Percentiles rank a stretch among this genome's conserved stretches.
These are phyloP conservation scores for Pseudophaeomoniella oleicola DNA, from an alignment of 2,329 filamentous ascomycete genomes.

Conservation along the genomic window DNA sequence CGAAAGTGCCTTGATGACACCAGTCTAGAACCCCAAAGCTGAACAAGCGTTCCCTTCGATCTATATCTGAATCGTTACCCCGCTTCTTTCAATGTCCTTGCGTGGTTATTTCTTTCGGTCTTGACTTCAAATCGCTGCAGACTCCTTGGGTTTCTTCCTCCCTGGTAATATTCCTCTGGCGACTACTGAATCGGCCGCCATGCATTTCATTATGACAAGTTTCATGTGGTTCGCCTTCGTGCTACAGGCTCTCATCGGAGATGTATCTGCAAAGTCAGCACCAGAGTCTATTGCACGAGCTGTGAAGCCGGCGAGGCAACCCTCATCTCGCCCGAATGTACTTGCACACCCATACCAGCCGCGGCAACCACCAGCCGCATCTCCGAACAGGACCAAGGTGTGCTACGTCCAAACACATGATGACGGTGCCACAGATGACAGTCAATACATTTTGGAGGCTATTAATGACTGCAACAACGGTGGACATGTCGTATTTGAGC, in stretches of 20 bases:
- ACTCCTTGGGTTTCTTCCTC: too few species aligned
- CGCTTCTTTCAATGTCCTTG: too few species aligned
- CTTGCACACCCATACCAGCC: neutral
- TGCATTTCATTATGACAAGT: neutral
- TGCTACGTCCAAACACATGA: conserved; percentile 1
- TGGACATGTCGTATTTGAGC: conserved; percentile 44
- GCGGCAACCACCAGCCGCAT: neutral
- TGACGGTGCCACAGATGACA: conserved; percentile 26
- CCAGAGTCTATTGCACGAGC: neutral
- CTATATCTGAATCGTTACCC: too few species aligned
- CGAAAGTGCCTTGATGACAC: too few species aligned
- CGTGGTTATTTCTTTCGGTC: too few species aligned
- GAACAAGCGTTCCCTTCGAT: too few species aligned
- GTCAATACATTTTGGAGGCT: conserved; percentile 36
- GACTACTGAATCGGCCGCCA: too few species aligned
- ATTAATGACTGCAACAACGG: conserved; percentile 47
- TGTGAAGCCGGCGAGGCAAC: neutral
- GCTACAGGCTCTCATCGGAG: neutral
- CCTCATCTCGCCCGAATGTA: neutral
- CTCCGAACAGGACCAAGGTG: neutral
- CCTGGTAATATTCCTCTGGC: too few species aligned
- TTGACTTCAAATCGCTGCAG: too few species aligned
- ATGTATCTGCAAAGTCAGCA: neutral
- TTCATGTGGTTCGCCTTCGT: neutral
- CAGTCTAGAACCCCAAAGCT: too few species aligned